A percentile compares a stretch with the other conserved stretches of the same genome.
Conservation (phyloP, 1,284 basidiomycete genomes). For the Puccinia hordei region DNA sequence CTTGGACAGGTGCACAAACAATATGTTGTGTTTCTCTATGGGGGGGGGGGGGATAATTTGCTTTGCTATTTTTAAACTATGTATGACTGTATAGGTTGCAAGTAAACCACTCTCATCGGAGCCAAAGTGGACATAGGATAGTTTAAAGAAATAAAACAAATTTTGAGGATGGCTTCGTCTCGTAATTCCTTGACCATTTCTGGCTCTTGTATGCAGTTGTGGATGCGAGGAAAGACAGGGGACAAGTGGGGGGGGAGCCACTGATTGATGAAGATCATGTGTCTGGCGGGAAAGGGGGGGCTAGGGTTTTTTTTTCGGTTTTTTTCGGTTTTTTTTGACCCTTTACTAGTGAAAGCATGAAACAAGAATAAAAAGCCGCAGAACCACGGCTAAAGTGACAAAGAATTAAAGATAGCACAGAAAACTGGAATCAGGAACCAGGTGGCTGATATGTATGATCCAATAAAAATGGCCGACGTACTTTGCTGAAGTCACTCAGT, state of each 20-base stretch:
- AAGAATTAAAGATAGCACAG: background rate
- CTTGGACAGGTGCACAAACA: no score
- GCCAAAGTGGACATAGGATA: conserved; percentile 2
- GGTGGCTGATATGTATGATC: background rate
- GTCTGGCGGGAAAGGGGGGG: background rate
- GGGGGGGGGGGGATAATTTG: background rate
- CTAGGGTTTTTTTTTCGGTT: background rate
- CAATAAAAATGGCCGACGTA: background rate
- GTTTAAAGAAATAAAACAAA: background rate
- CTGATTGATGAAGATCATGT: background rate
- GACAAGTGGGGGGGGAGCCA: background rate
- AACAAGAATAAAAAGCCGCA: background rate
- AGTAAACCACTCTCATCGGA: background rate
- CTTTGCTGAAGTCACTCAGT: background rate
- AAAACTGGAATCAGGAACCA: background rate
- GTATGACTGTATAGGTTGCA: background rate
- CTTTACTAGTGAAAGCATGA: background rate
- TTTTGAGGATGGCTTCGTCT: background rate
- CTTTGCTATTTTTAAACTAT: conserved; percentile 15
- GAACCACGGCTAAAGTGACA: background rate
- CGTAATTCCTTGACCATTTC: background rate
- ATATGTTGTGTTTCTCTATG: background rate
- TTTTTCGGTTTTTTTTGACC: background rate
- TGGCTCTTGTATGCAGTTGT: background rate
- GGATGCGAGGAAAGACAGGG: conserved; percentile 1